Conservation (phyloP, 148 eudicot genomes). For the Camellia lanceoleosa region DNA sequence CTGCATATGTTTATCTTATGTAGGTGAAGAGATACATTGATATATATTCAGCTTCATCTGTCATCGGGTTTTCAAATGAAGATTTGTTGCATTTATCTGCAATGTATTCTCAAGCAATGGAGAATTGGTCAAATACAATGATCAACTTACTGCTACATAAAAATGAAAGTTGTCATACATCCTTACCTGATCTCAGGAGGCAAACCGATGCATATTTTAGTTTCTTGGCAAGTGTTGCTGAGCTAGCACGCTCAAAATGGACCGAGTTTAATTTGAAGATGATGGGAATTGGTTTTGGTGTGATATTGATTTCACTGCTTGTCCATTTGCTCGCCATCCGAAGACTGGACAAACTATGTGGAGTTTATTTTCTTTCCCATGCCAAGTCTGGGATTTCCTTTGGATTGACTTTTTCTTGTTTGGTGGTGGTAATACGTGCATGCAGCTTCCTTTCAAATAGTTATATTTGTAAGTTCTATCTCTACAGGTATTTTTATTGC, state of each 20-base stretch:
- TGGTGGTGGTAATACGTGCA: conserved; percentile 63
- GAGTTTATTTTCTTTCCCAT: conserved; percentile 21
- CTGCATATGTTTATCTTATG: conserved; percentile 12
- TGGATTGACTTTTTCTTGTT: conserved; percentile 47
- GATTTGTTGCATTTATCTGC: conserved; percentile 64
- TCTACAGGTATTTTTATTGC: conserved; percentile 5
- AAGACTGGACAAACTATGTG: conserved; percentile 43
- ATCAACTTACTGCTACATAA: conserved; percentile 32
- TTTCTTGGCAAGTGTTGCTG: conserved; percentile 74
- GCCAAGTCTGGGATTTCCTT: conserved; percentile 30
- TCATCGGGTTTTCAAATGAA: conserved; percentile 83
- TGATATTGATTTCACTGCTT: conserved; percentile 58
- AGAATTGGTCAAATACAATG: conserved; percentile 43
- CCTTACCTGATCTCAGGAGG: conserved; percentile 41
- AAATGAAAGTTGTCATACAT: conserved; percentile 34
- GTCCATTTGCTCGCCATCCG: conserved; percentile 53
- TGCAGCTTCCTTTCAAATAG: conserved; percentile 89
- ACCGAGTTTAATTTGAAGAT: conserved; percentile 79
- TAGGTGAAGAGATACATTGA: conserved; percentile 96
- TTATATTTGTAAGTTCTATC: conserved; percentile 69
- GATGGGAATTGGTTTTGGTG: conserved; percentile 68
- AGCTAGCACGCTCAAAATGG: conserved; percentile 94
- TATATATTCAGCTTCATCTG: conserved; percentile 84
- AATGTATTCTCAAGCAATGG: conserved; percentile 63
- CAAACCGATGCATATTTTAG: conserved; percentile 66